A percentile compares a stretch with the other conserved stretches of the same genome.
Evolutionary conservation across 495 filamentous ascomycete species (phyloP).

Genomic region (Neurospora sp.): DNA sequence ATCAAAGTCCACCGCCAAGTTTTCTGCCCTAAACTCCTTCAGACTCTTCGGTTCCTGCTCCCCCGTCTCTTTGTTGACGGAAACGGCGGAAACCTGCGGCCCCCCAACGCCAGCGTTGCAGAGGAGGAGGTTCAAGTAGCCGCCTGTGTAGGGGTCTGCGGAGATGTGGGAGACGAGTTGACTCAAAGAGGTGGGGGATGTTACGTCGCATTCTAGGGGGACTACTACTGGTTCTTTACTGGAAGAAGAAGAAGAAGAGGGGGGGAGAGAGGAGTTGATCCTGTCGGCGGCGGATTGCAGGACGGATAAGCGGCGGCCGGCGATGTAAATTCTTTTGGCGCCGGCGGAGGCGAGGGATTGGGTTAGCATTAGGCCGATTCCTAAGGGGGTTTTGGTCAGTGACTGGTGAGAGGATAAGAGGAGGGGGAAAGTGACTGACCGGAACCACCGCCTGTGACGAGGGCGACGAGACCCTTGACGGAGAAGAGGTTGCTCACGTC

Average conservation of each 20-base stretch:
- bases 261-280: constrained; percentile 17
- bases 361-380: constrained; percentile 60
- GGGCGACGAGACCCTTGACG: constrained; percentile 50
- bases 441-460: constrained; percentile 55
- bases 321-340: constrained; percentile 60
- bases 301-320: constrained; percentile 51
- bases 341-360: constrained; percentile 49
- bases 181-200: constrained; percentile 46
- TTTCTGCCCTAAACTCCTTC: not conserved
- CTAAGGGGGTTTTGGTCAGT: constrained; percentile 11
- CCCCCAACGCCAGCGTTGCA: constrained; percentile 59
- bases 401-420: too few relatives aligned
- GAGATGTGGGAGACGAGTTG: constrained; percentile 37
- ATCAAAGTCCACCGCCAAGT: constrained; percentile 19
- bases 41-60: not conserved
- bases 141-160: constrained; percentile 30
- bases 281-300: constrained; percentile 40
- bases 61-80: constrained; percentile 1
- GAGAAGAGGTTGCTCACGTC: constrained; percentile 41
- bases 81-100: constrained; percentile 25
- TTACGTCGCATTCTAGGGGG: constrained; percentile 55
- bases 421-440: constrained; percentile 24
- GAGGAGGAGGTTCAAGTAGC: constrained; percentile 53
- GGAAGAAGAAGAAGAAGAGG: not conserved
- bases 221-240: constrained; percentile 29